phyloP scores from a whole-genome alignment of 75 land plant species.

The Cryptomeria japonica region DNA sequence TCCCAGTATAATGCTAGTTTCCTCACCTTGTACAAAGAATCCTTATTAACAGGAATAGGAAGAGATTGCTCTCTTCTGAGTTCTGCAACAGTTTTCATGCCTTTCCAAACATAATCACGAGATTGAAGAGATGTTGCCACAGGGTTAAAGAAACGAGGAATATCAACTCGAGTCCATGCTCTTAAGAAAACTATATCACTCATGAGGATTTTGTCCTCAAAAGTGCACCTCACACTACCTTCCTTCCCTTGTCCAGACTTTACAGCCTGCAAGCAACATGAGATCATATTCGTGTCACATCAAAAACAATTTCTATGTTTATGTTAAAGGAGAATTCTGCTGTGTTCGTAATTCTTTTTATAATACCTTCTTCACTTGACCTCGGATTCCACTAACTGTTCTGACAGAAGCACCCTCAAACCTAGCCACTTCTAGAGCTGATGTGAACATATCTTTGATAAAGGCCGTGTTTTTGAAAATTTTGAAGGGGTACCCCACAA shows the following conservation, averaged over 20 bases:
- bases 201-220: conserved; percentile 93
- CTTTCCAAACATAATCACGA: conserved; percentile 73
- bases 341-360: not conserved
- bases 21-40: conserved; percentile 87
- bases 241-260: conserved; percentile 89
- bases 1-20: not conserved
- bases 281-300: conserved; percentile 2
- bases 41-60: conserved; percentile 80
- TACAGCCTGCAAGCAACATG: conserved; percentile 63
- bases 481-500: conserved; percentile 90
- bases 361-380: conserved; percentile 96
- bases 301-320: conserved; percentile 5
- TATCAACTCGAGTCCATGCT: conserved; percentile 87
- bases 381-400: conserved; percentile 98
- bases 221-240: conserved; percentile 95
- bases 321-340: not conserved
- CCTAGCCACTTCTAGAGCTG: conserved; percentile 92
- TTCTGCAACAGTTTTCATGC: conserved; percentile 95
- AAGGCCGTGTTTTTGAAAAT: conserved; percentile 97
- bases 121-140: conserved; percentile 87
- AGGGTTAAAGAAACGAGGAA: conserved; percentile 83
- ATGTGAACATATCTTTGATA: conserved; percentile 95
- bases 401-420: conserved; percentile 92
- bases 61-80: conserved; percentile 69
- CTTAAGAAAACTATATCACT: conserved; percentile 95